These are phyloP conservation scores for Protea cynaroides DNA, from an alignment of 164 flowering plant genomes.

Conservation along the genomic window DNA sequence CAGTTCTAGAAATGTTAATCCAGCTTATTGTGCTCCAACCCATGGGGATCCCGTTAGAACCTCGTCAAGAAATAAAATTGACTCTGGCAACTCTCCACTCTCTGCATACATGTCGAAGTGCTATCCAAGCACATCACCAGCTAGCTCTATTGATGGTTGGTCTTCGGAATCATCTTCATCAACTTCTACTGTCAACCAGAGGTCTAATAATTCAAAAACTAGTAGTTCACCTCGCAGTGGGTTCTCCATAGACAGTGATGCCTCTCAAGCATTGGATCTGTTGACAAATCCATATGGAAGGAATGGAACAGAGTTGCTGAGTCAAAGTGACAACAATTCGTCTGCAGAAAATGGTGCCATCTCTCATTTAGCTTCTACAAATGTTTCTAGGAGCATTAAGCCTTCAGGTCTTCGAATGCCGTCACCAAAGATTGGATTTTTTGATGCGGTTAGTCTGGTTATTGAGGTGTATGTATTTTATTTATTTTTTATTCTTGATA, in stretches of 20 bases:
- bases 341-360: conserved; percentile 15
- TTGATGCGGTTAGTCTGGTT: conserved; percentile 73
- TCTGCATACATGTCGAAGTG: conserved; percentile 32
- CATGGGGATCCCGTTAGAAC: conserved; percentile 23
- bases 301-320: conserved; percentile 10
- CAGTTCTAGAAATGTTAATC: conserved; percentile 21
- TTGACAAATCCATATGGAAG: conserved; percentile 13
- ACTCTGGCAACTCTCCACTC: conserved; percentile 28
- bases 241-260: conserved; percentile 16
- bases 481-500: neutral
- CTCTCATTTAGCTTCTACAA: conserved; percentile 24
- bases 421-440: conserved; percentile 89
- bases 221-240: conserved; percentile 22
- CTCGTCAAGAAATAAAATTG: conserved; percentile 25
- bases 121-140: conserved; percentile 47
- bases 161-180: conserved; percentile 72
- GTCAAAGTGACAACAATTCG: conserved; percentile 20
- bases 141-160: conserved; percentile 79
- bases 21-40: conserved; percentile 26
- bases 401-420: conserved; percentile 89
- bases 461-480: neutral
- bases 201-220: conserved; percentile 28
- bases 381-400: conserved; percentile 23
- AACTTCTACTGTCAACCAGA: conserved; percentile 42
- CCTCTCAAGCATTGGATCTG: conserved; percentile 14